Base-by-base conservation (phyloP, 2,329 filamentous ascomycete genomes). In the Stagonosporopsis chrysanthemi region DNA sequence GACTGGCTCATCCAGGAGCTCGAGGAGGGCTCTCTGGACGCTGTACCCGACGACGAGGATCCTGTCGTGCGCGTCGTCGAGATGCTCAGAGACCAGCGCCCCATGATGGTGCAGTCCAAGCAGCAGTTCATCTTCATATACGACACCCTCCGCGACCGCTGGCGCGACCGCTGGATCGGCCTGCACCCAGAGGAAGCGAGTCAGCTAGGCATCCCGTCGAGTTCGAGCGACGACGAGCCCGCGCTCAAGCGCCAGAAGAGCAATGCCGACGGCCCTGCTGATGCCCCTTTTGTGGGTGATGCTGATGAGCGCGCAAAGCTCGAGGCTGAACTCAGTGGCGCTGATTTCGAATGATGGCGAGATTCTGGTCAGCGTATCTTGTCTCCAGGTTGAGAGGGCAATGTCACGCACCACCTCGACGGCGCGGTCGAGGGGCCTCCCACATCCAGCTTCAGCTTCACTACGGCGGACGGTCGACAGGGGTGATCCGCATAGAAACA, bases 21-120 rank as follows among this genome's bases (percentile, higher is more conserved):
- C 9, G 87, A 91, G 24, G 84, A 87, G 6, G 94, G 92, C 46
- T 83, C 87, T 22, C 78, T 96, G 46, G 82, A 83, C 57, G 48
- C 62, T 36, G 63, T 78, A 8, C 77, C 80, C 9, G 77, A 81
- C 11, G 78, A 82, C 43, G 70, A 77, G 24, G 93, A 97, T 68
- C 84, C 89, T 2, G 84, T 99, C 38, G 90, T 88, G 64, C 83
- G 90, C 17, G 90, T 90, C 0, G 93, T 99, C 51, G 89, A 96
- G 67, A 78, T 81, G 58, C 83, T 99, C 52, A 86, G 95, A 41
- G 86, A 94, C 75, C 95, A 99, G 80, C 86, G 95, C 17, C 90
- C 91, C 80, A 91, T 89, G 78, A 99, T 99, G 95, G 95, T 99
- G 5, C 95, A 98, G 78, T 89, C 90, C 42, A 90, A 94, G 67